These are phyloP conservation scores for Pseudonitzschia multiseries DNA, from an alignment of 108 stramenopile genomes.

Conservation along the genomic window DNA sequence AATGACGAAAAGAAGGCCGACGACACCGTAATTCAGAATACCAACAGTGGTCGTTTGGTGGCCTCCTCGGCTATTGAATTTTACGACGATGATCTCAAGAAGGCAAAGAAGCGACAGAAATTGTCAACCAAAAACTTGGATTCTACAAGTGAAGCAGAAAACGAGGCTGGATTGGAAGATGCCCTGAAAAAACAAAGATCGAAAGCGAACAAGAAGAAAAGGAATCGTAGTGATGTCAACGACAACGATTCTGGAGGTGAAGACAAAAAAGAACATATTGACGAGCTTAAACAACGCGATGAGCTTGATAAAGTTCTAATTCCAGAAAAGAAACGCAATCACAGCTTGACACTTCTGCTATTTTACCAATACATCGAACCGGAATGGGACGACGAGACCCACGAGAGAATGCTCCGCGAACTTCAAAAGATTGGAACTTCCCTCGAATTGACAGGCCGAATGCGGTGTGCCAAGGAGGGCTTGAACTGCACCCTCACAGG, in stretches of 20 bases:
- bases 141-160: background rate
- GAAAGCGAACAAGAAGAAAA: slow-evolving; percentile 24
- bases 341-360: slow-evolving; percentile 61
- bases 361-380: slow-evolving; percentile 93
- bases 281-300: slow-evolving; percentile 8
- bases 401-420: slow-evolving; percentile 49
- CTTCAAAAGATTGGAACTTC: slow-evolving; percentile 45
- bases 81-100: slow-evolving; percentile 36
- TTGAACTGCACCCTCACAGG: slow-evolving; percentile 90
- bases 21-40: background rate
- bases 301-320: slow-evolving; percentile 8
- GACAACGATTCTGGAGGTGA: slow-evolving; percentile 26
- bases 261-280: slow-evolving; percentile 17
- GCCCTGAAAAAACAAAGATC: background rate
- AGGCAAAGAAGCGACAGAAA: slow-evolving; percentile 7
- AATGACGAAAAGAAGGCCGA: background rate
- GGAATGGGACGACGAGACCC: slow-evolving; percentile 63
- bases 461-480: slow-evolving; percentile 86
- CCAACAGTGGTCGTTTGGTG: slow-evolving; percentile 16
- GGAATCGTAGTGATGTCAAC: slow-evolving; percentile 7
- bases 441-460: slow-evolving; percentile 71
- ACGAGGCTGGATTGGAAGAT: background rate
- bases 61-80: slow-evolving; percentile 36
- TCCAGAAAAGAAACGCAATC: slow-evolving; percentile 6
- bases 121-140: background rate